Conservation (phyloP, 768 basidiomycete genomes). For the Saitozyma sp. region DNA sequence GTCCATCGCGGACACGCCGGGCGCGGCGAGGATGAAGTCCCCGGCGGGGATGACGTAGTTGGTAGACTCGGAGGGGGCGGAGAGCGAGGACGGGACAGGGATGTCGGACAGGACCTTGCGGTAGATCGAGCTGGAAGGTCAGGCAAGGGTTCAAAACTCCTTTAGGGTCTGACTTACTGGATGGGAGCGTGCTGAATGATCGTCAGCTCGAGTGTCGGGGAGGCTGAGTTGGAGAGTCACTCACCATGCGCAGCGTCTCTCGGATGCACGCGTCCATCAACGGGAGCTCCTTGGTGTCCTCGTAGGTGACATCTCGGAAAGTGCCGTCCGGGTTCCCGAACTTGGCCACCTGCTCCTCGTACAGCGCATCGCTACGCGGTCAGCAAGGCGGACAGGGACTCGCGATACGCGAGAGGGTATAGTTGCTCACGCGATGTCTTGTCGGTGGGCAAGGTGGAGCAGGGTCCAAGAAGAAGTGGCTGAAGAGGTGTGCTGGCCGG, state of each 20-base stretch:
- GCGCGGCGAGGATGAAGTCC: slow-evolving; percentile 83
- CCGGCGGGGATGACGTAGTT: slow-evolving; percentile 87
- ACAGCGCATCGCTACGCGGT: slow-evolving; percentile 68
- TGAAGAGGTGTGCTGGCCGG: slow-evolving; percentile 97
- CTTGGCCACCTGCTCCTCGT: slow-evolving; percentile 80
- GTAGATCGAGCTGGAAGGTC: slow-evolving; percentile 51
- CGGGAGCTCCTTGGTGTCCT: slow-evolving; percentile 78
- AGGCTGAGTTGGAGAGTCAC: background rate
- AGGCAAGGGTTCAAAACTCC: background rate
- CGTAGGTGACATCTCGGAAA: slow-evolving; percentile 77
- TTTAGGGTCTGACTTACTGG: slow-evolving; percentile 61
- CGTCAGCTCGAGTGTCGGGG: background rate
- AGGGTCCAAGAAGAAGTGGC: slow-evolving; percentile 87
- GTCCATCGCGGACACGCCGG: slow-evolving; percentile 84
- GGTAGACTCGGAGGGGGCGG: slow-evolving; percentile 65
- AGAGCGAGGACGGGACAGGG: slow-evolving; percentile 73
- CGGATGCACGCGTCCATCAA: slow-evolving; percentile 85
- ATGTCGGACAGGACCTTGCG: slow-evolving; percentile 86
- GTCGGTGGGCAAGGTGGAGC: slow-evolving; percentile 76
- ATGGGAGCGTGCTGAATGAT: slow-evolving; percentile 74
- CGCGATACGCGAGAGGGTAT: slow-evolving; percentile 17
- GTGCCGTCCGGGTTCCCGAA: slow-evolving; percentile 79
- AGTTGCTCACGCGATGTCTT: slow-evolving; percentile 66
- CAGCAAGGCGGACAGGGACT: background rate
- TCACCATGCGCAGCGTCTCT: slow-evolving; percentile 60